Percentiles rank a stretch among this genome's conserved stretches.
phyloP scores from a whole-genome alignment of 768 basidiomycete species.

The Rhizopogon vinicolor region DNA sequence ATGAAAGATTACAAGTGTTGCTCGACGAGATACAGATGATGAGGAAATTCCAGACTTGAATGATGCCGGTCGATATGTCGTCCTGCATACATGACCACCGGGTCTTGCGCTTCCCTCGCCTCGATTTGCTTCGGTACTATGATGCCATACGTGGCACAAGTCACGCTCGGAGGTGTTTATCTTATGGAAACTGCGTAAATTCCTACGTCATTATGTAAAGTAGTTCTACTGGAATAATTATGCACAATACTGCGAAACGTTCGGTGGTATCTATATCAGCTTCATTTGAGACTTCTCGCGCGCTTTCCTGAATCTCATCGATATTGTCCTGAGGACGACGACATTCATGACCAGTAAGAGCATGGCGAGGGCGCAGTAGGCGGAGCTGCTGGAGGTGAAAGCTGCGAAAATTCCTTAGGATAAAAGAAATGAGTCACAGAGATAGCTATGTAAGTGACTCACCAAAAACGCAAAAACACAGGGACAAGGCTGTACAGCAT shows the following conservation, averaged over 20 bases:
- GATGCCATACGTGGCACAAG: not conserved
- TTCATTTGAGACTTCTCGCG: not conserved
- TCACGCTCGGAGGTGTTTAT: not conserved
- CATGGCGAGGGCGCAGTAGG: too few relatives aligned
- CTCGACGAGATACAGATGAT: slow-evolving; percentile 88
- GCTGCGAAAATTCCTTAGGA: too few relatives aligned
- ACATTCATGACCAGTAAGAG: too few relatives aligned
- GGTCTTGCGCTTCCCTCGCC: not conserved
- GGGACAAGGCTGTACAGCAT: too few relatives aligned
- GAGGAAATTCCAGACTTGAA: slow-evolving; percentile 82
- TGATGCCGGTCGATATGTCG: not conserved
- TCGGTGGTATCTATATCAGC: not conserved
- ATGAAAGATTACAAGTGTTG: slow-evolving; percentile 76
- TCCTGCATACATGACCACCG: not conserved
- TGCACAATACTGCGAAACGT: not conserved
- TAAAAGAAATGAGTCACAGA: too few relatives aligned
- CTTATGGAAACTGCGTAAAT: not conserved
- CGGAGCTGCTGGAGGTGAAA: too few relatives aligned
- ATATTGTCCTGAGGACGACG: not conserved
- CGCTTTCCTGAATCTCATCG: not conserved
- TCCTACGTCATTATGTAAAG: not conserved
- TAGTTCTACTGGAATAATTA: not conserved
- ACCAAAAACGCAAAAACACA: too few relatives aligned
- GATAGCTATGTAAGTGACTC: too few relatives aligned
- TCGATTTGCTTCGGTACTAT: not conserved